Percentiles rank a stretch among this genome's conserved stretches.
Evolutionary conservation across 345 rosid genomes (phyloP).

Genomic region (Eucalyptus sp.): DNA sequence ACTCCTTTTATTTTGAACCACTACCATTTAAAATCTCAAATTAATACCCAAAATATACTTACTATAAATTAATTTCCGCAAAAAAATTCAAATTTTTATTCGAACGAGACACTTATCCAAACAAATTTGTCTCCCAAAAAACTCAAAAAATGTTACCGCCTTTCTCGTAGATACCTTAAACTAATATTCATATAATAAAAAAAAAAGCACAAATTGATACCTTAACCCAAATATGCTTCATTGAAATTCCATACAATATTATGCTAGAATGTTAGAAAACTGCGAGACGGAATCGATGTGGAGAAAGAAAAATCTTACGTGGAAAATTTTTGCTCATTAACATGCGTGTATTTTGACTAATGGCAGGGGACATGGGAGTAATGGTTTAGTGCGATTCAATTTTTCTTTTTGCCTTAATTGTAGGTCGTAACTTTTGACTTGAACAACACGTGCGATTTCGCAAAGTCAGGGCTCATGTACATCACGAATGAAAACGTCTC

Average conservation of each 20-base stretch:
- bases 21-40: not conserved
- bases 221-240: not conserved
- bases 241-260: no score
- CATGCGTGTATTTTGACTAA: not conserved
- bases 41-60: rapidly evolving
- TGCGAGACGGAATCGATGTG: not conserved
- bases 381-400: not conserved
- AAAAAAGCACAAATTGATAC: not conserved
- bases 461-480: not conserved
- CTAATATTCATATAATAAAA: not conserved
- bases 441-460: not conserved
- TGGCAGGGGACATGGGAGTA: no score
- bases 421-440: not conserved
- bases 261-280: not conserved
- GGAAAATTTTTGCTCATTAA: not conserved
- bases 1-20: not conserved
- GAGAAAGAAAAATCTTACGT: not conserved
- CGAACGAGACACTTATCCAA: not conserved
- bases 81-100: not conserved
- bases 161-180: rapidly evolving
- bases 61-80: not conserved
- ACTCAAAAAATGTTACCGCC: not conserved
- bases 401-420: not conserved
- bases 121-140: not conserved
- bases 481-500: not conserved